Evolutionary conservation across 805 yeast species (phyloP), one percentile per base, ranked within the genome.

Genomic region (Hanseniaspora jakobsenii): DNA sequence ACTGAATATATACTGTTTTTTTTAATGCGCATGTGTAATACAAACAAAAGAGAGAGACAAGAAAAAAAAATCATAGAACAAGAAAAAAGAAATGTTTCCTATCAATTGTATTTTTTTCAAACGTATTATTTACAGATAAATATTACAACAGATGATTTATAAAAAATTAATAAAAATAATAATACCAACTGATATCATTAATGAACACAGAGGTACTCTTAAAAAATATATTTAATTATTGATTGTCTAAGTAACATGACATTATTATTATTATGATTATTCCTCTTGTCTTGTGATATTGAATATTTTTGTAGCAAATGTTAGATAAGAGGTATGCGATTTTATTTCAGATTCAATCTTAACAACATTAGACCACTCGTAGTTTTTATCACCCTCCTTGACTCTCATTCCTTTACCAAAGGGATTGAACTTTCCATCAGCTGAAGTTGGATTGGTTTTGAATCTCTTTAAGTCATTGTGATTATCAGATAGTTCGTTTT

Each of bases 251-350:
- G 55, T 23, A 51, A 38, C 22, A 38, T 22, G n/a, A n/a, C n/a
- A n/a, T n/a, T n/a, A n/a, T n/a, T n/a, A n/a, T n/a, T n/a, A n/a
- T n/a, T n/a, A n/a, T n/a, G n/a, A n/a, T n/a, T n/a, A n/a, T n/a
- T n/a, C n/a, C n/a, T 28, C 28, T 21, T 49, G 57, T 53, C 36
- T 52, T 34, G 30, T 50, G 10, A 38, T 52, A 32, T 56, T 49
- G 7, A 54, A 55, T 49, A 61, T 60, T 51, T 65, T 70, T 48
- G 67, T 70, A 19, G 98, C 99, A 70, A 91, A 91, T 2, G 95
- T 84, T 55, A 91, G 64, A 58, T 85, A 91, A 0, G 95, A 84
- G 0, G 99, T 91, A 55, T 91, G 99, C 6, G 86, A 79, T 64
- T 89, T 89, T 53, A 89, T 69, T 57, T 91, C 97, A 3, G 77